These are phyloP conservation scores for Penicillium herquei DNA, from an alignment of 495 filamentous ascomycete genomes.

Conservation along the genomic window DNA sequence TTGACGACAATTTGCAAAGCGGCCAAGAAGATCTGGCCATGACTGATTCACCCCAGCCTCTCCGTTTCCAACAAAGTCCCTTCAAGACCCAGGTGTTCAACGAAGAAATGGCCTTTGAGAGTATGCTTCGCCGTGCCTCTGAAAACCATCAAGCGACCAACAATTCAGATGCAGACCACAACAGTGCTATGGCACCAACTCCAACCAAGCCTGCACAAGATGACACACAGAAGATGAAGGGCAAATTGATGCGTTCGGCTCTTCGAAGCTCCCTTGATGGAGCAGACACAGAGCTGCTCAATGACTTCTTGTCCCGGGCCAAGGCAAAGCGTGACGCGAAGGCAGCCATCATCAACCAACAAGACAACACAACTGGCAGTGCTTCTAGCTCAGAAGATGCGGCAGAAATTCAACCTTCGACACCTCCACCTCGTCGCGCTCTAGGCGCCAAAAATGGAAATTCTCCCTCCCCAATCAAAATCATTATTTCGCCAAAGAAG, in stretches of 20 bases:
- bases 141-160: conserved; percentile 2
- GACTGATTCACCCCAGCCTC: conserved; percentile 10
- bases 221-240: conserved; percentile 34
- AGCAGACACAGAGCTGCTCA: conserved; percentile 59
- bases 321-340: conserved; percentile 59
- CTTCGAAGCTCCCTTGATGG: conserved; percentile 46
- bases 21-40: conserved; percentile 11
- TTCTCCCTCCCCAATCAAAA: conserved; percentile 51
- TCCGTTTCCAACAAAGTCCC: conserved; percentile 6
- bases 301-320: conserved; percentile 60
- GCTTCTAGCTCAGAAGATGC: conserved; percentile 19
- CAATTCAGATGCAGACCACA: conserved; percentile 6
- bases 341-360: conserved; percentile 26
- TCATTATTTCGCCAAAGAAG: conserved; percentile 31
- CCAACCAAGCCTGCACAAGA: conserved; percentile 19
- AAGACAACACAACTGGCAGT: conserved; percentile 17
- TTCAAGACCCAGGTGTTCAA: conserved; percentile 13
- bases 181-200: conserved; percentile 5
- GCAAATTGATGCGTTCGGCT: conserved; percentile 41
- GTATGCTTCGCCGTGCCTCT: neutral
- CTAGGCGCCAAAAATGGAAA: conserved; percentile 54
- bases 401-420: conserved; percentile 29
- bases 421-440: conserved; percentile 45
- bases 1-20: conserved; percentile 14
- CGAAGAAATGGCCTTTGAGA: conserved; percentile 3